Percentiles rank a stretch among this genome's conserved stretches.
These are phyloP conservation scores for Cladosporium sp. DNA, from an alignment of 2,329 filamentous ascomycete species.

Conservation along the genomic window DNA sequence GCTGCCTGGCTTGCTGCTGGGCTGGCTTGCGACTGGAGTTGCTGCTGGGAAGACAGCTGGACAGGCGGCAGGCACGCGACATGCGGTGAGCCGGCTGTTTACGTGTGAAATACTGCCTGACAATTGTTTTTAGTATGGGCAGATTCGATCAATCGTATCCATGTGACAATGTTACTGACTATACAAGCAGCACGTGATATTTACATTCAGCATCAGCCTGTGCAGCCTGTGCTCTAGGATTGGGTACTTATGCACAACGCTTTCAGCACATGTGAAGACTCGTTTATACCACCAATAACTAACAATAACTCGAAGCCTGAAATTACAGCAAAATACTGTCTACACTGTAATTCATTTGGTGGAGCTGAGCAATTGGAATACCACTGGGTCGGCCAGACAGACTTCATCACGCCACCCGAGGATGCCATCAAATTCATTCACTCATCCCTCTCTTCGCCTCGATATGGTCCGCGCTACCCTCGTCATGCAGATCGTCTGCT, in stretches of 20 bases:
- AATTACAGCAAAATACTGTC: not conserved
- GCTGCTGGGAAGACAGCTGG: slow-evolving; percentile 7
- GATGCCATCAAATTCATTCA: not conserved
- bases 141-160: not conserved
- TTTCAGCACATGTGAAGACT: not conserved
- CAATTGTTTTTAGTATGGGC: not conserved
- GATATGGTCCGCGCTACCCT: slow-evolving; percentile 8
- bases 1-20: not conserved
- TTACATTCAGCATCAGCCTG: not conserved
- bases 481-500: not conserved
- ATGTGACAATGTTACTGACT: not conserved
- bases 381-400: not conserved
- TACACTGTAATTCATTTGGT: not conserved
- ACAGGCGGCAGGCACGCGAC: slow-evolving; percentile 6
- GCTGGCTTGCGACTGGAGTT: not conserved
- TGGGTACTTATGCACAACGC: not conserved
- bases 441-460: slow-evolving; percentile 7
- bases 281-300: not conserved
- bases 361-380: not conserved
- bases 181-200: not conserved
- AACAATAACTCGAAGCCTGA: not conserved
- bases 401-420: not conserved
- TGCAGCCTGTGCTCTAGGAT: not conserved
- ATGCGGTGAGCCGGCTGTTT: not conserved
- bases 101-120: not conserved